Percentiles rank a stretch among this genome's conserved stretches.
Conservation (phyloP, 2,329 filamentous ascomycete genomes). For the Epichloe hybrida region DNA sequence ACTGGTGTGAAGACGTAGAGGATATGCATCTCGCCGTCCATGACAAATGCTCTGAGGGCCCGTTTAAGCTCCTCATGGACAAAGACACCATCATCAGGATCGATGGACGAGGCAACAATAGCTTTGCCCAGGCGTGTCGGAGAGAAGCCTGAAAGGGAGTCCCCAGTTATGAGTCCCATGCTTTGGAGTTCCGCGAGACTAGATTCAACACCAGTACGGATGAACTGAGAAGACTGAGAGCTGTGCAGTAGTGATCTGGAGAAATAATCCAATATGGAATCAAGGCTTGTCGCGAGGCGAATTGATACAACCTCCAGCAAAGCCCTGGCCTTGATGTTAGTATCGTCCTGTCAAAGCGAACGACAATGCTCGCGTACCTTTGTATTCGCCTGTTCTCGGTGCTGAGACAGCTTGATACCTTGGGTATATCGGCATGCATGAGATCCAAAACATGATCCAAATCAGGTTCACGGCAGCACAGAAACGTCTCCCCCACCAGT, state of each 20-base stretch:
- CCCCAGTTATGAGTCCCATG: conserved; percentile 40
- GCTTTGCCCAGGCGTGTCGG: conserved; percentile 56
- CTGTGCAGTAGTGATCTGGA: conserved; percentile 52
- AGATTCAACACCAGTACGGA: conserved; percentile 40
- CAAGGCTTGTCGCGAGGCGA: conserved; percentile 49
- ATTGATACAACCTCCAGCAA: conserved; percentile 59
- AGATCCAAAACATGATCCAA: conserved; percentile 56
- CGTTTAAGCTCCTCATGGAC: conserved; percentile 54
- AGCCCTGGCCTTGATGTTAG: conserved; percentile 32
- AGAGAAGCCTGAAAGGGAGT: conserved; percentile 36
- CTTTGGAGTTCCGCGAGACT: conserved; percentile 44
- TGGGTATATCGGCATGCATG: conserved; percentile 58
- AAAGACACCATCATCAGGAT: conserved; percentile 63
- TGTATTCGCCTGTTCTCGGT: conserved; percentile 56
- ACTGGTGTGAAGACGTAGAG: conserved; percentile 67
- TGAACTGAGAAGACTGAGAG: conserved; percentile 34
- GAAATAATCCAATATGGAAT: conserved; percentile 55
- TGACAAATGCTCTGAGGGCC: conserved; percentile 59
- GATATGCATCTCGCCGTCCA: conserved; percentile 71
- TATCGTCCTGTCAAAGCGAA: not conserved
- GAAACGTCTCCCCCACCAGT: conserved; percentile 62
- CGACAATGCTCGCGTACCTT: conserved; percentile 27
- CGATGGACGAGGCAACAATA: conserved; percentile 57
- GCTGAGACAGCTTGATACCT: conserved; percentile 53
- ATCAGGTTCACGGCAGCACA: conserved; percentile 57